Evolutionary conservation across 306 rosid species (phyloP), one percentile per base, ranked within the genome.

Genomic region (Corylus avellana): DNA sequence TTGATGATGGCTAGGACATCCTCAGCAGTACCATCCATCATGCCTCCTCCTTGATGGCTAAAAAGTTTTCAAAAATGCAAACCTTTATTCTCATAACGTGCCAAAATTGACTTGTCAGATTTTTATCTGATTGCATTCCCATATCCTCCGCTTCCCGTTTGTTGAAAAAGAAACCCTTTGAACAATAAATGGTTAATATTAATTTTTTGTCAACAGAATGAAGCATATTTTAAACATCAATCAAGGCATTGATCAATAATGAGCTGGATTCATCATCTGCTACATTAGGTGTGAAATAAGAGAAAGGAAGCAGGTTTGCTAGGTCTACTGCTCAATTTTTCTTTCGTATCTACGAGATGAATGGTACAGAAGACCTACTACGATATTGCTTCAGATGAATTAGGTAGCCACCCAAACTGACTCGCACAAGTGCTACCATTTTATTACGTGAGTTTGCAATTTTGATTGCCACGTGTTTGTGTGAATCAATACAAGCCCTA

Each of bases 401-500:
- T 87, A 77, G 94, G 94, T 86, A 58, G 82, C 49, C 83, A 42
- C 81, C 87, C 84, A 75, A 42, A 78, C 62, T 42, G 88, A 90
- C 91, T 85, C 66, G 27, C 64, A 77, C 44, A 39, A 27, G 47
- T 76, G 9, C 47, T 22, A 80, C 73, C 16, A 42, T 55, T 73
- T 71, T 22, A 13, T 82, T 57, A 70, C 74, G 80, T 61, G 12
- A 72, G 73, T 59, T 73, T 22, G 1, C 17, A 32, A 35, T 35
- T 59, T 29, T 22, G 71, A 22, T 20, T 25, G n/a, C 32, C 2
- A 11, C 27, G 66, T 11, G 7, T 59, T 9, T 22, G 5, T 49
- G 7, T 14, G 22, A 48, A 35, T 8, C 3, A 35, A 12, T 32
- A 64, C 2, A 35, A 16, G 11, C 22, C 70, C 6, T 64, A 64